Evolutionary conservation across 2,329 filamentous ascomycete species (phyloP), one percentile per base, ranked within the genome.

Genomic region (Paecilomyces formosus): DNA sequence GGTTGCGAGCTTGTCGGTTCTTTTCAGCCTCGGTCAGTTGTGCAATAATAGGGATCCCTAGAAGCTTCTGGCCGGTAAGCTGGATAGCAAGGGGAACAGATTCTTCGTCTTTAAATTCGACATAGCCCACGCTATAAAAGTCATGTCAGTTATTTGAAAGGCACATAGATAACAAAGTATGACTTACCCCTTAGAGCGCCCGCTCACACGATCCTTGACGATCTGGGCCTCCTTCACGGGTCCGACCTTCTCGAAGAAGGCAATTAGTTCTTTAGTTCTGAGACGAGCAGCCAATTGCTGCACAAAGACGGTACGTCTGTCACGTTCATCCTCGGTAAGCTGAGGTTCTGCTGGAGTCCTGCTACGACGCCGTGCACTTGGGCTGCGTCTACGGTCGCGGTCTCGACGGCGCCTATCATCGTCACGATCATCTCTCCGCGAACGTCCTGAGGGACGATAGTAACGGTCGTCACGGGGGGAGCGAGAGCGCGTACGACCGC

Each of bases 11-110:
- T 81, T 96, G 93, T 68, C 94, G 92, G 73, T 99, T 99, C 82
- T 99, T 99, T 77, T 99, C 95, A 73, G 94, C 95, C 82, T 99
- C 94, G 69, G 94, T 97, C 74, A 96, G 87, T 78, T 97, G 93
- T 57, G 93, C 95, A 70, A 99, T 99, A 74, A 99, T 95, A 60
- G 94, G 94, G 66, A 99, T 97, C 82, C 92, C 92, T 88, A 96
- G 82, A 78, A 99, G 88, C 79, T 94, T 96, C 81, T 97, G 93
- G 78, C 94, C 94, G 76, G 94, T 99, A 81, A 99, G 92, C 81
- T 96, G 90, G 74, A 99, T 89, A 72, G 95, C 94, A 79, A 89
- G 87, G 70, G 88, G 83, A 68, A 99, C 93, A 67, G 92, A 95
- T 69, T 95, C 91, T 84, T 97, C 93, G 71, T 90, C 86, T 74